Base-by-base conservation (phyloP, 1,284 basidiomycete genomes). In the Fomitopsis pinicola region DNA sequence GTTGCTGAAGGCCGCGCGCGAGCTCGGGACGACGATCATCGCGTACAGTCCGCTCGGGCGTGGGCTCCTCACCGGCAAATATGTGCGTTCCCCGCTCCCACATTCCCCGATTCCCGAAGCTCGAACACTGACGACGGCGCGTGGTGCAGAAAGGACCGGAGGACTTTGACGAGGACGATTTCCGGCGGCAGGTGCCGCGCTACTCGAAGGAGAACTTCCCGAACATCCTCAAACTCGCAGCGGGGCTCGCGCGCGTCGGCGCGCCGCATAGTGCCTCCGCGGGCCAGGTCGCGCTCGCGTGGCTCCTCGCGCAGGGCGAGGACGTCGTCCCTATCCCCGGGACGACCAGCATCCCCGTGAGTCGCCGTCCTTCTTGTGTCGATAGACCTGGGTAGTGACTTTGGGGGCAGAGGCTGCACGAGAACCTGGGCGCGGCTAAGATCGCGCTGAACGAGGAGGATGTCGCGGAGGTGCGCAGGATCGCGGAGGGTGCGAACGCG, bases 41-140 rank as follows among this genome's bases (percentile, higher is more conserved):
- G 85, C 85, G 3, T 90, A 89, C 68, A 81, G 81, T 12, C 86
- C 85, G 0, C 76, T 89, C 14, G 86, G 85, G 4, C 75, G 85
- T 14, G 89, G 89, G 0, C 68, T 91, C 55, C 68, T 91, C 28
- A 85, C 85, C 0, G 88, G 88, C 1, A 72, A 72, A 66, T 78
- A 80, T 67, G 80, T 80, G 53, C 56, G 79, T 28, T 36, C 33
- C 22, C 4, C 14, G 22, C 48, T 33, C 38, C 36, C n/a, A n/a
- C n/a, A n/a, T 17, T 2, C 36, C 19, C 19, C 10, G 5, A 15
- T 42, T 4, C 22, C 12, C n/a, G 14, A 26, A 36, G 9, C 17
- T 3, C 10, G 4, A 22, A 14, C 10, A 22, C 54, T 55, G 5
- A 42, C n/a, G 2, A 26, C 9, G 30, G 7, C 12, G 5, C 3